Percentiles rank a stretch among this genome's conserved stretches.
These are phyloP conservation scores for Malassezia brasiliensis DNA, from an alignment of 1,284 basidiomycete species.

Conservation along the genomic window DNA sequence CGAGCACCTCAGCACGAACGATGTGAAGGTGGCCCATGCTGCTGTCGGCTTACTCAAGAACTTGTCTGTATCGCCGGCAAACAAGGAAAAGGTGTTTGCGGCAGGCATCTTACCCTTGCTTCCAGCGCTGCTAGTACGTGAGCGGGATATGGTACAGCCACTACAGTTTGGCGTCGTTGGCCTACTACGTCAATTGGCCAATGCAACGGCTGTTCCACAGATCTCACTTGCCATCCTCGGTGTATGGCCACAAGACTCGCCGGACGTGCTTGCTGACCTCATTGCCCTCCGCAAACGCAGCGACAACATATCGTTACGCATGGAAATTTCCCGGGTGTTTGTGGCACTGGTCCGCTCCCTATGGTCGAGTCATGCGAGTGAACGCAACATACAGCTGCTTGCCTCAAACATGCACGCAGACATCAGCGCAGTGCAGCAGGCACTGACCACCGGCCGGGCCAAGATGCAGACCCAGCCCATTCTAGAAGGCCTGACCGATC, in stretches of 20 bases:
- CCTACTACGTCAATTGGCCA: slow-evolving; percentile 76
- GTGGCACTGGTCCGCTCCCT: slow-evolving; percentile 60
- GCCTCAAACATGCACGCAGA: not conserved
- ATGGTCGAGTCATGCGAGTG: slow-evolving; percentile 18
- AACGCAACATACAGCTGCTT: not conserved
- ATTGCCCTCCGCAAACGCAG: slow-evolving; percentile 67
- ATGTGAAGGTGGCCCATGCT: slow-evolving; percentile 34
- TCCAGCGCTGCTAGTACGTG: slow-evolving; percentile 18
- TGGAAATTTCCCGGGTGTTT: slow-evolving; percentile 77
- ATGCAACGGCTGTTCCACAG: slow-evolving; percentile 52
- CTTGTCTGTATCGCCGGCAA: slow-evolving; percentile 32
- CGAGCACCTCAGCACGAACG: slow-evolving; percentile 17
- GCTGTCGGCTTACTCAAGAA: slow-evolving; percentile 34
- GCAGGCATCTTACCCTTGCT: slow-evolving; percentile 20
- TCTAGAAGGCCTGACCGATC: slow-evolving; percentile 56
- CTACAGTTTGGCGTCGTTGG: slow-evolving; percentile 81
- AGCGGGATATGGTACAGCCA: slow-evolving; percentile 48
- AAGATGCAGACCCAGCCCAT: slow-evolving; percentile 18
- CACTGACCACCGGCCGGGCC: slow-evolving; percentile 9
- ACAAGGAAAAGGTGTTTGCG: slow-evolving; percentile 27
- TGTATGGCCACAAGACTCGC: not conserved
- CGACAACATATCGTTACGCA: slow-evolving; percentile 69
- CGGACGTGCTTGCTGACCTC: slow-evolving; percentile 55
- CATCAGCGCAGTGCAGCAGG: not conserved
- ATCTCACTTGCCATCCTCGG: slow-evolving; percentile 52